A percentile compares a stretch with the other conserved stretches of the same genome.
Evolutionary conservation across 352 stramenopile genomes (phyloP).

Genomic region (Globisporangium mamillatum): DNA sequence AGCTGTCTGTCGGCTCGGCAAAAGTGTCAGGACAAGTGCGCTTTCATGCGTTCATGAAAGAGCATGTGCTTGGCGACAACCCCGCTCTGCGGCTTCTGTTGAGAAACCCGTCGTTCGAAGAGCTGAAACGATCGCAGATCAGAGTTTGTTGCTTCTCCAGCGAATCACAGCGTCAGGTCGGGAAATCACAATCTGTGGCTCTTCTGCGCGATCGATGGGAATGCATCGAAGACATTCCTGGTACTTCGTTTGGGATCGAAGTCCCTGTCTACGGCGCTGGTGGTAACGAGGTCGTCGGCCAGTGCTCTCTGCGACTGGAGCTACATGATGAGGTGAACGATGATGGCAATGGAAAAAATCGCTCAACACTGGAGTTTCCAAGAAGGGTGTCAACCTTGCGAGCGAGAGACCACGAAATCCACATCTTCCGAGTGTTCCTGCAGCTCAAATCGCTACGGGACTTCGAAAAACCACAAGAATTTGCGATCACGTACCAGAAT

Average conservation of each 20-base stretch:
- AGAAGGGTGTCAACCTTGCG: neutral
- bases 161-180: slow-evolving; percentile 4
- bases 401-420: slow-evolving; percentile 1
- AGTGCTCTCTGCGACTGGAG: slow-evolving; percentile 7
- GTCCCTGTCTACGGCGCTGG: neutral
- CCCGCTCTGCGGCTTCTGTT: slow-evolving; percentile 16
- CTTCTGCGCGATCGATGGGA: neutral
- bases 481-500: slow-evolving; percentile 32
- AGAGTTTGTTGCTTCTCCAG: slow-evolving; percentile 26
- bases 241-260: neutral
- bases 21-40: slow-evolving; percentile 19
- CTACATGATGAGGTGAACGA: neutral
- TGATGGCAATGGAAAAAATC: neutral
- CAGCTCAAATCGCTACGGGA: slow-evolving; percentile 38
- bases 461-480: slow-evolving; percentile 21
- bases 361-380: neutral
- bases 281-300: slow-evolving; percentile 3
- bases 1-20: slow-evolving; percentile 27
- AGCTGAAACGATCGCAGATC: slow-evolving; percentile 10
- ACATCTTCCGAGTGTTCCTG: slow-evolving; percentile 34
- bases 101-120: neutral
- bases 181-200: neutral
- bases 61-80: slow-evolving; percentile 35
- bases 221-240: neutral
- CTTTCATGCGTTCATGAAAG: slow-evolving; percentile 40